These are phyloP conservation scores for Wickerhamomyces chambardii DNA, from an alignment of 805 yeast genomes.

Conservation along the genomic window DNA sequence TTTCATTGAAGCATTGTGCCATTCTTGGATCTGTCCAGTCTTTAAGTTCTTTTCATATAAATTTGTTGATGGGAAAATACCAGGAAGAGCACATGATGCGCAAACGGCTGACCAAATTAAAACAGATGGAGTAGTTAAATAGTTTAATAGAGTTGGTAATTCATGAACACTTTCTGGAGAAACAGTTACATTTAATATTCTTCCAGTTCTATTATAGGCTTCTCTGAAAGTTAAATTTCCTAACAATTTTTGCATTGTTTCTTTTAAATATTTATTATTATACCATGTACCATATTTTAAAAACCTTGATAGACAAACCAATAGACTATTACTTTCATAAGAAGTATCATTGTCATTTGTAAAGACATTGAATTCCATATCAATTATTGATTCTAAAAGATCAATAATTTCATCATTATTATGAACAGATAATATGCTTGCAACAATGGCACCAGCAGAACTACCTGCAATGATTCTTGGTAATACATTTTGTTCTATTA, in stretches of 20 bases:
- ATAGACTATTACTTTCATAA: constrained; percentile 40
- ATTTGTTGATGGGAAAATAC: constrained; percentile 79
- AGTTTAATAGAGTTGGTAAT: constrained; percentile 76
- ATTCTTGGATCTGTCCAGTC: constrained; percentile 67
- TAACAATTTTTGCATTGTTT: constrained; percentile 67
- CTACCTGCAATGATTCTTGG: constrained; percentile 92
- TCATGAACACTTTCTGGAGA: constrained; percentile 89
- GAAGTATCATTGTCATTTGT: constrained; percentile 35
- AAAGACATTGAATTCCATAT: constrained; percentile 42
- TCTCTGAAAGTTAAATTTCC: constrained; percentile 93
- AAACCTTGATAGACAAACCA: constrained; percentile 46
- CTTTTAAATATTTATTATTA: constrained; percentile 61
- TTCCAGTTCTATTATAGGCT: constrained; percentile 89
- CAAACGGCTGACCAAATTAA: constrained; percentile 84
- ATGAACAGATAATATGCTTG: constrained; percentile 78
- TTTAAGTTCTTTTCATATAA: constrained; percentile 74
- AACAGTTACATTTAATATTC: constrained; percentile 89
- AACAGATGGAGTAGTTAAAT: constrained; percentile 75
- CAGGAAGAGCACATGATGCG: constrained; percentile 92
- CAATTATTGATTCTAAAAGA: constrained; percentile 39
- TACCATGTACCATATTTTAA: constrained; percentile 86
- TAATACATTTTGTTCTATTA: constrained; percentile 62
- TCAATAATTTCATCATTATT: constrained; percentile 59
- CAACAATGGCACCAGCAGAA: constrained; percentile 93
- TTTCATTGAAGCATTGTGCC: constrained; percentile 71